Conservation (phyloP, 108 stramenopile species). For the Cylindrotheca fusiformis region DNA sequence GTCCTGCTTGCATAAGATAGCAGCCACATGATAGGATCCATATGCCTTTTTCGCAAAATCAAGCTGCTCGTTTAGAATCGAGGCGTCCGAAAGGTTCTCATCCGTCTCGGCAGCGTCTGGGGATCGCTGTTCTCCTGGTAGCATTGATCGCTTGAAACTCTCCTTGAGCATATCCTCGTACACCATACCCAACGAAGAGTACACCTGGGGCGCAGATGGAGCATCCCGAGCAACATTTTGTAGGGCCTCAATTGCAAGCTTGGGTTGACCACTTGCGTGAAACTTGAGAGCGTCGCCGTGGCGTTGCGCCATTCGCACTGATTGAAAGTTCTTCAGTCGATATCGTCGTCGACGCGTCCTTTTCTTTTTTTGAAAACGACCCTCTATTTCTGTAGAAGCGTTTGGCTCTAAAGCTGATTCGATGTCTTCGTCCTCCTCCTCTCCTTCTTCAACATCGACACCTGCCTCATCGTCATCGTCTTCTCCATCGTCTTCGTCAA, state of each 20-base stretch:
- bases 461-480: constrained; percentile 2
- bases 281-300: constrained; percentile 80
- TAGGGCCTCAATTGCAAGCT: constrained; percentile 61
- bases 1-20: constrained; percentile 78
- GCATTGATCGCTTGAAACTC: constrained; percentile 15
- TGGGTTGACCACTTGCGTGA: constrained; percentile 64
- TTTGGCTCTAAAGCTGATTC: constrained; percentile 25
- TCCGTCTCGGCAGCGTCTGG: background rate
- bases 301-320: constrained; percentile 60
- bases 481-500: constrained; percentile 23
- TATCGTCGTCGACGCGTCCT: constrained; percentile 35
- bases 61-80: constrained; percentile 31
- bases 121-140: background rate
- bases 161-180: constrained; percentile 77
- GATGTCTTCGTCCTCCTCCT: constrained; percentile 22
- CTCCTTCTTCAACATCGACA: constrained; percentile 11
- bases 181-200: constrained; percentile 84
- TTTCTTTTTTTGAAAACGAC: background rate
- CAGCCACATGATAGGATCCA: constrained; percentile 78
- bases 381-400: constrained; percentile 16
- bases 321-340: constrained; percentile 68
- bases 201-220: constrained; percentile 83
- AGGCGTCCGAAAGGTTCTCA: background rate
- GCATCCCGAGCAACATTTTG: constrained; percentile 68
- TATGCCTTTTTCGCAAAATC: constrained; percentile 78